Percentiles rank a stretch among this genome's conserved stretches.
phyloP scores from a whole-genome alignment of 441 rosid species.

The Brassica balearica region DNA sequence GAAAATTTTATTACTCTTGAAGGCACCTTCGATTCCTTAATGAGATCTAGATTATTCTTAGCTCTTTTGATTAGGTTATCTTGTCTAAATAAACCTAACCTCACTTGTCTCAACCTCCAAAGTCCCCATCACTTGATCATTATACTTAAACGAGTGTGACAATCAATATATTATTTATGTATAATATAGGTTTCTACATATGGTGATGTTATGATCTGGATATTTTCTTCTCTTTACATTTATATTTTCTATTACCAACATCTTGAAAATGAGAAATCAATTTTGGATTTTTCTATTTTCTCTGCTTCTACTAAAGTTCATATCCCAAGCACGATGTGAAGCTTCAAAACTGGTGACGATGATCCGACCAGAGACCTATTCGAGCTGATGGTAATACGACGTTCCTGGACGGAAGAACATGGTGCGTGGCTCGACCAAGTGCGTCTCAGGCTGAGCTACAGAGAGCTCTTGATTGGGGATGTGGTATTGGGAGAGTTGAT shows the following conservation, averaged over 20 bases:
- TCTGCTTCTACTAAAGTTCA: conserved; percentile 19
- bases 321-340: conserved; percentile 36
- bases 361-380: conserved; percentile 45
- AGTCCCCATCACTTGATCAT: too few relatives aligned
- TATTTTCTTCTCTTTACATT: not conserved
- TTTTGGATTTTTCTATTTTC: conserved; percentile 22
- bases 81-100: not conserved
- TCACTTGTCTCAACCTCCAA: not conserved
- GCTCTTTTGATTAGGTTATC: conserved; percentile 28
- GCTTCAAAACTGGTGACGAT: conserved; percentile 52
- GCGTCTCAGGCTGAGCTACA: conserved; percentile 63
- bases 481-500: conserved; percentile 66
- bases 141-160: conserved; percentile 2
- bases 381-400: conserved; percentile 87
- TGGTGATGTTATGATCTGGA: conserved; percentile 24
- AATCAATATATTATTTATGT: not conserved
- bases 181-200: conserved; percentile 13
- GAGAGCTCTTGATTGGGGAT: conserved; percentile 72
- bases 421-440: conserved; percentile 67
- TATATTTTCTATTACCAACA: not conserved
- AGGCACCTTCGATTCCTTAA: conserved; percentile 45
- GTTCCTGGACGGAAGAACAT: conserved; percentile 69
- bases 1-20: conserved; percentile 31
- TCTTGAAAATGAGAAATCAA: conserved; percentile 29
- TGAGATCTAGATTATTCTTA: conserved; percentile 22